Base-by-base conservation (phyloP, 2,329 filamentous ascomycete genomes). In the Emergomyces pasteurianus region DNA sequence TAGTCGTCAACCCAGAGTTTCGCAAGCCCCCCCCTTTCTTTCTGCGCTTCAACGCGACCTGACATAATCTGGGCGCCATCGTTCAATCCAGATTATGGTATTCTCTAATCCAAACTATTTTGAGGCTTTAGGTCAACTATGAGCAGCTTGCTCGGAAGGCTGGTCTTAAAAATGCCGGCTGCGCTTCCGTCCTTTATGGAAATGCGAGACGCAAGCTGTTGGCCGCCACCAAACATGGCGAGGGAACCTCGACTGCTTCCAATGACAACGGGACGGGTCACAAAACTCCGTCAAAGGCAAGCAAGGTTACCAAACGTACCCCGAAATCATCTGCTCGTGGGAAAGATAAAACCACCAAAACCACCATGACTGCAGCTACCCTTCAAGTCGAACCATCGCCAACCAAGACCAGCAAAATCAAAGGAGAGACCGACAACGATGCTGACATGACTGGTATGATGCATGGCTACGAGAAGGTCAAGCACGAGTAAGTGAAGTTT, bases 171-270 rank as follows among this genome's bases (percentile, higher is more conserved):
- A 76, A 73, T 58, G 64, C 63, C 1, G 60, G 61, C 8, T 72
- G 73, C 1, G 76, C 75, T 3, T 67, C 64, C 16, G 68, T 71
- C n/a, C 63, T 70, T 18, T 78, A 73, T 63, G 64, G 66, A 42
- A 68, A 67, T 12, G 68, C 74, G 12, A 76, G 71, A 60, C 73
- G 72, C 61, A 78, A 75, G 64, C 60, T 79, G 50, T 18, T 66
- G 5, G 63, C 64, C 0, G 36, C 58, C 7, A 21, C 58, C n/a
- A 47, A 62, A 43, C 26, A 21, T 34, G 53, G 8, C 2, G 61
- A 43, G 28, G 34, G 14, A 7, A 43, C 4, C 38, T 57, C 56
- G 6, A 62, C 56, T 16, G 61, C 52, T 12, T 42, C 42, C 36
- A 46, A 46, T 28, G 58, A 5, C 57, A 62, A 23, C 50, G 38